Evolutionary conservation across 2,329 filamentous ascomycete genomes (phyloP).

Genomic region (Diaporthe capsici): DNA sequence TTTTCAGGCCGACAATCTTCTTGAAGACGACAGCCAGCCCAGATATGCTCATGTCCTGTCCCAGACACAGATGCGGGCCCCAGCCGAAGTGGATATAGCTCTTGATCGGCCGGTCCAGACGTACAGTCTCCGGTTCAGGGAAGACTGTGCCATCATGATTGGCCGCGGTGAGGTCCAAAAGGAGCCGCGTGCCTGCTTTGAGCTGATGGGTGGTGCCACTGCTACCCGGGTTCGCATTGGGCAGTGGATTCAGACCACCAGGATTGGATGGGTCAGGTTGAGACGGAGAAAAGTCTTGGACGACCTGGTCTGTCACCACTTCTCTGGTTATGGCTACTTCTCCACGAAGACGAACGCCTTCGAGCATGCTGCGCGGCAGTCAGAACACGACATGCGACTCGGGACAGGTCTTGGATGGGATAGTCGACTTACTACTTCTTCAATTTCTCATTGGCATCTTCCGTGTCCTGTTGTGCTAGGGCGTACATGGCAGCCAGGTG

Average conservation of each 20-base stretch:
- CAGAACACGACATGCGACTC: background rate
- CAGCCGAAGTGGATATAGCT: conserved; percentile 67
- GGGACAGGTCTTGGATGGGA: background rate
- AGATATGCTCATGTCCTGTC: conserved; percentile 57
- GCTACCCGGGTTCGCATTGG: conserved; percentile 44
- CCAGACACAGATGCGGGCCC: conserved; percentile 67
- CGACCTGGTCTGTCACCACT: conserved; percentile 51
- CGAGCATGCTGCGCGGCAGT: conserved; percentile 64
- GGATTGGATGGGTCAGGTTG: conserved; percentile 43
- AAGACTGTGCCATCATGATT: conserved; percentile 63
- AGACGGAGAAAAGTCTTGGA: conserved; percentile 48
- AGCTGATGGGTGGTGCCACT: conserved; percentile 45
- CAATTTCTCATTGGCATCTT: conserved; percentile 64
- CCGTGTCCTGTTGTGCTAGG: conserved; percentile 63
- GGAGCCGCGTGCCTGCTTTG: conserved; percentile 53
- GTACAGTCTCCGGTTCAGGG: conserved; percentile 63
- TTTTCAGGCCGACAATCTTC: conserved; percentile 45
- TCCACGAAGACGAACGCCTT: conserved; percentile 67
- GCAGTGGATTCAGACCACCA: conserved; percentile 37
- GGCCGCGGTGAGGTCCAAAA: conserved; percentile 65
- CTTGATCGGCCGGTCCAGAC: conserved; percentile 63
- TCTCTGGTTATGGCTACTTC: conserved; percentile 65
- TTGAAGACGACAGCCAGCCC: conserved; percentile 46
- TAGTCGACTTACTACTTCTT: conserved; percentile 50
- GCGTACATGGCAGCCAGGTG: conserved; percentile 67